A percentile compares a stretch with the other conserved stretches of the same genome.
Conservation (phyloP, 768 basidiomycete species). For the Polyporus arcularius region DNA sequence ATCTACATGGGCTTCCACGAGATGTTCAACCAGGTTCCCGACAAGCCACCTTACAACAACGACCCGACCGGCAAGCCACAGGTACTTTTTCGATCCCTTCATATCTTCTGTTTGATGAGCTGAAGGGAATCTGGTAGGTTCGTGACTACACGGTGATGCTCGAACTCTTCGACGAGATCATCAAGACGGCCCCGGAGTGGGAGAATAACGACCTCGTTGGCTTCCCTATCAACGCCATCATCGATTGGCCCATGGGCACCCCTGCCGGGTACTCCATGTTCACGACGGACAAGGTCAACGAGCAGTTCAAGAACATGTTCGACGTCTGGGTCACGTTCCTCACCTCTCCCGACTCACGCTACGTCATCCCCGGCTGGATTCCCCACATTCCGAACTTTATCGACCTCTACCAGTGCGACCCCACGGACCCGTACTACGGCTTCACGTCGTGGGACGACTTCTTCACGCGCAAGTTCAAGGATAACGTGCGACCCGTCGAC, state of each 20-base stretch:
- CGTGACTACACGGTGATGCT: constrained; percentile 44
- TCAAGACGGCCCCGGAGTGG: constrained; percentile 44
- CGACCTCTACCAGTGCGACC: constrained; percentile 19
- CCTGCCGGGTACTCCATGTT: constrained; percentile 35
- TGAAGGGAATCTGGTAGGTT: constrained; percentile 30
- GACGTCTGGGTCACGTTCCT: constrained; percentile 53
- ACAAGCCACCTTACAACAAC: constrained; percentile 10
- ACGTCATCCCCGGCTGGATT: constrained; percentile 38
- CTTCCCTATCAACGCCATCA: constrained; percentile 48
- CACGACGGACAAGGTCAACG: constrained; percentile 47
- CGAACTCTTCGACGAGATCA: constrained; percentile 41
- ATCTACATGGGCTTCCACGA: constrained; percentile 36
- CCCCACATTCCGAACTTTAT: constrained; percentile 20
- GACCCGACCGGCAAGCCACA: constrained; percentile 15
- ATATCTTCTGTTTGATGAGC: neutral
- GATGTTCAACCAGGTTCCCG: constrained; percentile 35
- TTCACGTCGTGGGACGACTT: constrained; percentile 34
- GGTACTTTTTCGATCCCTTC: neutral
- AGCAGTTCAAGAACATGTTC: constrained; percentile 48
- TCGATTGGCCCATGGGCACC: constrained; percentile 47
- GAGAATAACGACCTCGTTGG: constrained; percentile 43
- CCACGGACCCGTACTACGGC: constrained; percentile 32
- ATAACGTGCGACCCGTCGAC: constrained; percentile 8
- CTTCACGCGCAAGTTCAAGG: constrained; percentile 35
- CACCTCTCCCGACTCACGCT: constrained; percentile 40